Conservation (phyloP, 495 filamentous ascomycete genomes). For the Hypoxylon cercidicola region DNA sequence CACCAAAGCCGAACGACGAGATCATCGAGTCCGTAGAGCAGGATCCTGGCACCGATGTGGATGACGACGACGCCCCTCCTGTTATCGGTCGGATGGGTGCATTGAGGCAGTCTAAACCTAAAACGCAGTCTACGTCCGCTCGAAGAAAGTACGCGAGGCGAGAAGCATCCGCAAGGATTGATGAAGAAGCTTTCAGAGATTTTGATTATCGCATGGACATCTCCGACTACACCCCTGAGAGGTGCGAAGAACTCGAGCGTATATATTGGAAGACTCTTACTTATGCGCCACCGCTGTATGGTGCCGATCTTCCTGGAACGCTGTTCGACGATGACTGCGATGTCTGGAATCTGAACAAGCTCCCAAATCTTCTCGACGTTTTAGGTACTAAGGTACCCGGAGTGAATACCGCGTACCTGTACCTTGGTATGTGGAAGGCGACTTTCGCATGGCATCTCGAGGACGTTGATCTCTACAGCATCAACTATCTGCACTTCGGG, state of each 20-base stretch:
- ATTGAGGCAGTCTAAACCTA: slow-evolving; percentile 55
- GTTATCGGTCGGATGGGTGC: slow-evolving; percentile 55
- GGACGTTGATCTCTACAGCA: slow-evolving; percentile 98
- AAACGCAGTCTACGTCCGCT: slow-evolving; percentile 65
- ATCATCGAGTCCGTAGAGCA: slow-evolving; percentile 58
- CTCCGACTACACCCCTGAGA: slow-evolving; percentile 86
- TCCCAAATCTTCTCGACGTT: slow-evolving; percentile 93
- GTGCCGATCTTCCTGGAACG: slow-evolving; percentile 94
- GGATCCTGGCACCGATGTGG: slow-evolving; percentile 58
- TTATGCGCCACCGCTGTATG: slow-evolving; percentile 93
- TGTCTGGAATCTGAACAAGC: slow-evolving; percentile 92
- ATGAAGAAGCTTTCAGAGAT: slow-evolving; percentile 85
- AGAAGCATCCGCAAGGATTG: slow-evolving; percentile 76
- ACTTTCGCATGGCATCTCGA: slow-evolving; percentile 99
- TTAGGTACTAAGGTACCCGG: slow-evolving; percentile 94
- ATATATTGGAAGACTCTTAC: slow-evolving; percentile 96
- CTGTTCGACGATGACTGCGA: slow-evolving; percentile 91
- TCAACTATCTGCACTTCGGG: slow-evolving; percentile 99
- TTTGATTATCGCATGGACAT: slow-evolving; percentile 90
- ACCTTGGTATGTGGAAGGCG: slow-evolving; percentile 99
- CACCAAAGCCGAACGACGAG: slow-evolving; percentile 57
- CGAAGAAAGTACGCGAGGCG: slow-evolving; percentile 83
- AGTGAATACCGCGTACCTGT: slow-evolving; percentile 98
- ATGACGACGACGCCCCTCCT: slow-evolving; percentile 56
- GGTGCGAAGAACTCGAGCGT: slow-evolving; percentile 92